Evolutionary conservation across 495 filamentous ascomycete species (phyloP).

Genomic region (Aspergillus homomorphus): DNA sequence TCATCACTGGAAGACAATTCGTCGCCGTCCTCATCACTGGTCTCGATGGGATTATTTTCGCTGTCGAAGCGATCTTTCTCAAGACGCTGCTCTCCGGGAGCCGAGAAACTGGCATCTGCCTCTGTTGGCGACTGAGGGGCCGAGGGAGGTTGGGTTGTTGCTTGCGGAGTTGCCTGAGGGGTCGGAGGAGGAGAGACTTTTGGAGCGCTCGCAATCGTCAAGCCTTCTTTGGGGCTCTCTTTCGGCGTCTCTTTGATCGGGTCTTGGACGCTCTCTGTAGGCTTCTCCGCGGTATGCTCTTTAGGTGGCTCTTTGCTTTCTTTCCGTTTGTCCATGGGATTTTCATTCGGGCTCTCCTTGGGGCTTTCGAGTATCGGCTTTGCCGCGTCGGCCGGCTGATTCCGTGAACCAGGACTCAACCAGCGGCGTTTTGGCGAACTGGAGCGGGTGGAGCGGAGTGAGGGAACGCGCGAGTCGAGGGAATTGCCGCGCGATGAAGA

Average conservation of each 20-base stretch:
- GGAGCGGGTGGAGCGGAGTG: constrained; percentile 54
- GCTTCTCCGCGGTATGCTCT: background rate
- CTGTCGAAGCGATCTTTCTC: constrained; percentile 72
- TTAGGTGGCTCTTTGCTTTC: background rate
- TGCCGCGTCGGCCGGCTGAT: constrained; percentile 34
- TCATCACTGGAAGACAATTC: constrained; percentile 51
- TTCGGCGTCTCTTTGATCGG: background rate
- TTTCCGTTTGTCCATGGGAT: constrained; percentile 16
- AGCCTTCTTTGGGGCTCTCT: background rate
- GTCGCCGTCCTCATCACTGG: constrained; percentile 50
- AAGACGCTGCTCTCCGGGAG: constrained; percentile 55
- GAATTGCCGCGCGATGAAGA: constrained; percentile 48
- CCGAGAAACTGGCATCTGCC: constrained; percentile 10
- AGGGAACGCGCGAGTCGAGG: constrained; percentile 63
- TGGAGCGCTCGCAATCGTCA: background rate
- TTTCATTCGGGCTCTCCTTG: constrained; percentile 57
- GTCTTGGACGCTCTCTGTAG: background rate
- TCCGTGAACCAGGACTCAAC: constrained; percentile 32
- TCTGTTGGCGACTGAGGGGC: constrained; percentile 37
- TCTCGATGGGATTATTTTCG: constrained; percentile 47
- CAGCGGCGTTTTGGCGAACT: constrained; percentile 52
- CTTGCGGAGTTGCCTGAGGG: constrained; percentile 14
- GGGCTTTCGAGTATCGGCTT: constrained; percentile 43
- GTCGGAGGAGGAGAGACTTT: background rate
- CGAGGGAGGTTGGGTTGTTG: constrained; percentile 45